Evolutionary conservation across 208 protist genomes (phyloP), one percentile per base, ranked within the genome.

Genomic region (Trypanosoma mega): DNA sequence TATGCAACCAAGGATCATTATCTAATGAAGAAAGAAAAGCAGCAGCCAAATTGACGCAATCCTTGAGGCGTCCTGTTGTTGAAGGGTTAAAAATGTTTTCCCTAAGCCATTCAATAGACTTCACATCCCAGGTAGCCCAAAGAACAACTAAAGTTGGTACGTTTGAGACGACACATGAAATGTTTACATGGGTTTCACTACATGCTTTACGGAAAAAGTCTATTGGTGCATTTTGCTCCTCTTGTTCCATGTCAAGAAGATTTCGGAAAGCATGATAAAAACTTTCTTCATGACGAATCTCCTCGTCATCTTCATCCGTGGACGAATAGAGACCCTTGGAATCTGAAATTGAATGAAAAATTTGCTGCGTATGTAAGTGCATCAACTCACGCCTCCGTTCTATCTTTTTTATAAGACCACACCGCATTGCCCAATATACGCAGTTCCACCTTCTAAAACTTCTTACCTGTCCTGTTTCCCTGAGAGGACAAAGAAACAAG

Each of bases 81-180:
- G 23, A 41, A 57, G 67, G 44, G 54, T 82, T 82, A 62, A 96
- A 93, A 27, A 96, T 57, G 8, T 85, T 30, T 36, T 76, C 43
- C 50, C 58, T 78, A 30, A 96, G 51, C 80, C 81, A 90, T 0
- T 70, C 60, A 31, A 96, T 30, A 44, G 79, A 89, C 2, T 63
- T 62, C 9, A 45, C 43, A 62, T 90, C 71, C 49, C 68, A 76
- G 59, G 58, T 82, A 21, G 85, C 85, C 86, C 89, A 96, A 36
- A 72, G 70, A 30, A 96, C 67, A 55, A 96, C 76, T 16, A 96
- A 41, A 2, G 82, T 90, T 0, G 89, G 85, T 9, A 83, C 76
- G 20, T 58, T 82, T 23, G 77, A 56, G 8, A 85, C 66, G 34
- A 85, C 62, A 29, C 60, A 58, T n/a, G 68, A 60, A 23, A 96